Base-by-base conservation (phyloP, 2,329 filamentous ascomycete species). In the Penicillium sp. region DNA sequence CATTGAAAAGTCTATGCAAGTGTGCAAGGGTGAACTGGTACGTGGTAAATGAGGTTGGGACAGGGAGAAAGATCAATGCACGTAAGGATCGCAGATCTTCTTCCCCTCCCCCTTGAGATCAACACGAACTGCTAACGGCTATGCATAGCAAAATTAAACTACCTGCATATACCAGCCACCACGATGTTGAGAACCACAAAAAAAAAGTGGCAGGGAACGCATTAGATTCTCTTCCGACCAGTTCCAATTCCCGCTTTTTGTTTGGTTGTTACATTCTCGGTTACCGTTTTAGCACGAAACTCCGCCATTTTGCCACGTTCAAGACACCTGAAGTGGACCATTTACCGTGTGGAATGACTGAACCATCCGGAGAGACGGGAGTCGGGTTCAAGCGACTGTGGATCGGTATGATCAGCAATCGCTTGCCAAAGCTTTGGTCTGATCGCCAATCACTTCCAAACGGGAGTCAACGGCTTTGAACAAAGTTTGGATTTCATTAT, bases 271-370 rank as follows among this genome's bases (percentile, higher is more conserved):
- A 21, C 14, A 29, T 11, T 9, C 13, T 49, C 21, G 14, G 19
- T 7, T 35, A 13, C 13, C 13, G 10, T 24, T 21, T 51, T 31
- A 29, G 39, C 22, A 35, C 24, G 22, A 16, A 48, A 31, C 61
- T 63, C 63, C 61, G 45, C 62, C 52, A 58, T 62, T 62, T 61
- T 44, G 59, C 63, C 63, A 64, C 63, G 61, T 63, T 63, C 8
- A 58, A 54, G 51, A 55, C 47, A 26, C 52, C 44, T 47, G 47
- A 41, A 48, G 55, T 57, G 56, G 56, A 51, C 44, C 26, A 21
- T n/a, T 48, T 19, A 31, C 10, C 7, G 45, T 13, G n/a, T 19
- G 31, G 16, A 35, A 33, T 48, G 16, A 35, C 29, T 53, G 43
- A 37, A 44, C 49, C 53, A 51, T 51, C 48, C 49, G 49, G 39